Evolutionary conservation across 192 early-diverging fungal species (phyloP).

Genomic region (Powellomyces hirtus): DNA sequence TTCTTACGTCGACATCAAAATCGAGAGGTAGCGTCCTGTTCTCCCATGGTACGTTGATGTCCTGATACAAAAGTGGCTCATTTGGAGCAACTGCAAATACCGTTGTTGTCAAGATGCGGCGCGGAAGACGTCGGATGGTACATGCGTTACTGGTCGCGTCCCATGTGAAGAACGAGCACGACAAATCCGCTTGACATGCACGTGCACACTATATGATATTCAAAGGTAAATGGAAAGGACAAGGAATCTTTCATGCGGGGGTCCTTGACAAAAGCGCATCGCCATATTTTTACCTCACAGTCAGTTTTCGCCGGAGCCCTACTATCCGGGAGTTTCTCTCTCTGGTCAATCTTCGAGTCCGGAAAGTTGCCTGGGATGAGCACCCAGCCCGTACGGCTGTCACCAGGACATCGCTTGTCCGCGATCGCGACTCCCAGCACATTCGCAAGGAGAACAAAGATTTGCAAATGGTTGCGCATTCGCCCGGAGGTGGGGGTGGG

Average conservation of each 20-base stretch:
- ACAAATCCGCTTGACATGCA: neutral
- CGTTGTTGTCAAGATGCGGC: neutral
- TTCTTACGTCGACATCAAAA: constrained; percentile 3
- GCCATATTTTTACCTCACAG: neutral
- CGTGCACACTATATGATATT: neutral
- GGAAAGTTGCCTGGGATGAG: neutral
- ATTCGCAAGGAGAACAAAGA: too few relatives aligned
- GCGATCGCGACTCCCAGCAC: too few relatives aligned
- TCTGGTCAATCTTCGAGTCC: neutral
- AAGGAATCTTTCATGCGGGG: neutral
- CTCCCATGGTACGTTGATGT: neutral
- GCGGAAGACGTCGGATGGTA: neutral
- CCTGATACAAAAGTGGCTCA: neutral
- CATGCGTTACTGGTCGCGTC: neutral
- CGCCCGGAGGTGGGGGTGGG: too few relatives aligned
- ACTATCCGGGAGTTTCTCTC: neutral
- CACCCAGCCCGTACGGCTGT: neutral
- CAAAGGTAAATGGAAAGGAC: neutral
- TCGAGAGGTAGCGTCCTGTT: neutral
- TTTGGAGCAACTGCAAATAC: neutral
- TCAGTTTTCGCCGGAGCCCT: neutral
- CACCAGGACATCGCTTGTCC: neutral
- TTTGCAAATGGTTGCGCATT: too few relatives aligned
- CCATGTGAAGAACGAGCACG: neutral
- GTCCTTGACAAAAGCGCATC: neutral